phyloP scores from a whole-genome alignment of 1,284 basidiomycete genomes.

The Trichosporon sp. region DNA sequence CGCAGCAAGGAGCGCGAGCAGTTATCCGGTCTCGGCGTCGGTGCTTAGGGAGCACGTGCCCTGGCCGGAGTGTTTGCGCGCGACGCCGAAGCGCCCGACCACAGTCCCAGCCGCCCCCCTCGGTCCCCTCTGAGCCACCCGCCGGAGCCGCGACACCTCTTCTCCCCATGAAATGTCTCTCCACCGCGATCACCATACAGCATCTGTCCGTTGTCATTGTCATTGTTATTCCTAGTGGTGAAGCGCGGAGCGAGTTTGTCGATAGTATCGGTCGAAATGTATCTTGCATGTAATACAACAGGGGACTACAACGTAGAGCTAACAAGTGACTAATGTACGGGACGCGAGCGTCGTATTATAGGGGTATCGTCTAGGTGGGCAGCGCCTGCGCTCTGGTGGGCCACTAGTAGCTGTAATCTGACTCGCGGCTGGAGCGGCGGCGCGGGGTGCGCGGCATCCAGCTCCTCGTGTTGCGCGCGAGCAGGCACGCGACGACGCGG shows the following conservation, averaged over 20 bases:
- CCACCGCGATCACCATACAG: not conserved
- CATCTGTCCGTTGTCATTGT: not conserved
- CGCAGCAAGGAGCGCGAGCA: conserved; percentile 38
- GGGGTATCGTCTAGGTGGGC: not conserved
- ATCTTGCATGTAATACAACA: conserved; percentile 5
- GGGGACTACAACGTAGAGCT: not conserved
- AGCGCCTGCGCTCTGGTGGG: not conserved
- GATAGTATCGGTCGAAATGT: not conserved
- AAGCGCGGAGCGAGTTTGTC: not conserved
- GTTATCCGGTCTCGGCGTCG: not conserved
- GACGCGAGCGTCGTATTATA: not conserved
- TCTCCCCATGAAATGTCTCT: not conserved
- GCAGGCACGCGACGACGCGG: not conserved
- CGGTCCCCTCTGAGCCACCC: too few species aligned
- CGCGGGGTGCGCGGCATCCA: not conserved
- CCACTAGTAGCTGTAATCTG: not conserved
- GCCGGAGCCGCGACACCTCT: not conserved
- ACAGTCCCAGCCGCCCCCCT: too few species aligned
- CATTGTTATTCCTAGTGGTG: not conserved
- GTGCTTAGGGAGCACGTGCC: not conserved
- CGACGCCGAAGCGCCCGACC: too few species aligned
- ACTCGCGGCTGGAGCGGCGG: not conserved
- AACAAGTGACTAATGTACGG: too few species aligned
- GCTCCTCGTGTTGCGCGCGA: not conserved
- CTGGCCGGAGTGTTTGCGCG: too few species aligned